These are phyloP conservation scores for Pinus tabuliformis DNA, from an alignment of 75 land plant species.

Conservation along the genomic window DNA sequence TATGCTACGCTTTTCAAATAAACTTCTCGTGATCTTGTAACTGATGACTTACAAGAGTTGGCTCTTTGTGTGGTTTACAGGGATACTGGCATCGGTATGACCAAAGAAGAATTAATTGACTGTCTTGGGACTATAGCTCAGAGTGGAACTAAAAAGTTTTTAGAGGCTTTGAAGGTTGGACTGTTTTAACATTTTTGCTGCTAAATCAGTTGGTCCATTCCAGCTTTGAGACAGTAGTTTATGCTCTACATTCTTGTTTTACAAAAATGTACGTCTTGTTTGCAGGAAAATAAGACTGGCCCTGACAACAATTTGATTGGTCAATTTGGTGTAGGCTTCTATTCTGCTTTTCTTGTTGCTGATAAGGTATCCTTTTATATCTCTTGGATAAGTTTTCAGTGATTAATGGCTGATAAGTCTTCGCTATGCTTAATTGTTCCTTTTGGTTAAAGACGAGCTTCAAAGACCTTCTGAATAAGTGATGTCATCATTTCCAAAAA, in stretches of 20 bases:
- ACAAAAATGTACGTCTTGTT: neutral
- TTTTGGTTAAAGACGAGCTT: too few species aligned
- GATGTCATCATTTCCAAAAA: too few species aligned
- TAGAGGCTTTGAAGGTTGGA: constrained; percentile 63
- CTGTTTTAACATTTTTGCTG: too few species aligned
- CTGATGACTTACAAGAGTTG: neutral
- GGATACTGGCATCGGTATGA: constrained; percentile 80
- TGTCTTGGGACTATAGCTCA: constrained; percentile 79
- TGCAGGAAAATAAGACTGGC: constrained; percentile 59
- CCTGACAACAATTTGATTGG: constrained; percentile 70
- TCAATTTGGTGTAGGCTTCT: constrained; percentile 85
- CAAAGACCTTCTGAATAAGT: too few species aligned
- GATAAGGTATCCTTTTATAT: constrained; percentile 57
- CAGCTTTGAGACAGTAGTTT: neutral
- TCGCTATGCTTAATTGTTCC: too few species aligned
- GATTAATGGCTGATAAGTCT: neutral
- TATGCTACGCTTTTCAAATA: neutral
- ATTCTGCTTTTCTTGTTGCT: constrained; percentile 97
- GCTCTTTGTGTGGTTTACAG: constrained; percentile 21
- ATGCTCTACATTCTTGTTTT: neutral
- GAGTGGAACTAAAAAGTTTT: constrained; percentile 76
- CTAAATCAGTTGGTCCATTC: neutral
- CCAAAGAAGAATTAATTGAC: constrained; percentile 57
- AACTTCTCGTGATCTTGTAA: neutral
- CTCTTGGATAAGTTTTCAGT: neutral